Evolutionary conservation across 257 asterid species (phyloP).

Genomic region (Asclepias syriaca): DNA sequence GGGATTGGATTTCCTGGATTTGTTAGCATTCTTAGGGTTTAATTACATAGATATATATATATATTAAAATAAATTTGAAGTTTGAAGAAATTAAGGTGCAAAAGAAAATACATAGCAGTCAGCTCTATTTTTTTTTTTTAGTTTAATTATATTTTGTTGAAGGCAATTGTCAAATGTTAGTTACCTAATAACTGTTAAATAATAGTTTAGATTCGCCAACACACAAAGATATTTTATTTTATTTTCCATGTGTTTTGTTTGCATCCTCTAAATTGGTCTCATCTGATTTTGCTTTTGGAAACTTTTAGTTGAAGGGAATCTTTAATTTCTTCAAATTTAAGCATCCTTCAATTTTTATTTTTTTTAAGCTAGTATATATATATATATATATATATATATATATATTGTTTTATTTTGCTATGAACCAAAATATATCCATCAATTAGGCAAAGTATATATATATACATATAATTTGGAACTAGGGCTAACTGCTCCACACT

Average conservation of each 20-base stretch:
- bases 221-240: neutral
- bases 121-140: neutral
- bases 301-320: neutral
- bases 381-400: too few relatives aligned
- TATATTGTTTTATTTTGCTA: too few relatives aligned
- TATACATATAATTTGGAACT: neutral
- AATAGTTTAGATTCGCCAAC: neutral
- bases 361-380: too few relatives aligned
- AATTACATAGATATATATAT: neutral
- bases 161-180: constrained; percentile 5
- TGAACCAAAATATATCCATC: too few relatives aligned
- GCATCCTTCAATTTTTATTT: too few relatives aligned
- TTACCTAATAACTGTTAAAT: neutral
- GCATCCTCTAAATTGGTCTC: neutral
- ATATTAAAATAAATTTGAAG: too few relatives aligned
- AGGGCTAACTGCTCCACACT: neutral
- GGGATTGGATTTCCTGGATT: neutral
- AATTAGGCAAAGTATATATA: too few relatives aligned
- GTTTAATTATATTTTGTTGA: neutral
- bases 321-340: too few relatives aligned
- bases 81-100: neutral
- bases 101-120: neutral
- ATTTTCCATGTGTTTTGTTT: neutral
- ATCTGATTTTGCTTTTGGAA: neutral
- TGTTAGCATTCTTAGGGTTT: neutral